Percentiles rank a stretch among this genome's conserved stretches.
phyloP scores from a whole-genome alignment of 1,139 yeast genomes.

The Debaryomyces sp. region DNA sequence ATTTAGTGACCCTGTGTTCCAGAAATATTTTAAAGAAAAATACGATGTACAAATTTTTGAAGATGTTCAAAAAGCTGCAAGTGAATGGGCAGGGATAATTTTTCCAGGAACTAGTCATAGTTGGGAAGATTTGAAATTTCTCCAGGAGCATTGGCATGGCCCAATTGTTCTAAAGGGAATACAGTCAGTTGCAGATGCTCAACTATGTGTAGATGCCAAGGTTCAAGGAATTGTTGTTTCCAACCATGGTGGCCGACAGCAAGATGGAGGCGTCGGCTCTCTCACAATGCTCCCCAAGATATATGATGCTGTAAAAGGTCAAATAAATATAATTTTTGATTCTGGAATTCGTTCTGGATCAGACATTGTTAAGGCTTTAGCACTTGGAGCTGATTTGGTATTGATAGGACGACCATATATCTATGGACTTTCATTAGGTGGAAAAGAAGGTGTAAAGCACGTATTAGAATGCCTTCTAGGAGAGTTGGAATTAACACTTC shows the following conservation, averaged over 20 bases:
- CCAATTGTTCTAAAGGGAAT: constrained; percentile 47
- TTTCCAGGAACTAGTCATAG: constrained; percentile 2
- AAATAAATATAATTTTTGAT: constrained; percentile 1
- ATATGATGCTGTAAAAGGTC: constrained; percentile 1
- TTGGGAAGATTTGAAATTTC: constrained; percentile 6
- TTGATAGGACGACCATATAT: constrained; percentile 5
- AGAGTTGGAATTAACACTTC: constrained; percentile 5
- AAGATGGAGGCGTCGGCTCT: constrained; percentile 6
- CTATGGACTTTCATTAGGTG: constrained; percentile 5
- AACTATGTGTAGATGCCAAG: constrained; percentile 39
- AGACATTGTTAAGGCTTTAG: constrained; percentile 6
- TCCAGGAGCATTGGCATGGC: constrained; percentile 5
- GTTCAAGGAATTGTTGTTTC: constrained; percentile 48
- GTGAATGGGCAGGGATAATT: neutral
- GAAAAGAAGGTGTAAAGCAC: constrained; percentile 2
- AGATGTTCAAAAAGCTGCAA: constrained; percentile 5
- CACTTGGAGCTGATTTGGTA: constrained; percentile 5
- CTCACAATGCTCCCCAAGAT: constrained; percentile 2
- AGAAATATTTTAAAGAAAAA: constrained; percentile 3
- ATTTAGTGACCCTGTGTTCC: constrained; percentile 22
- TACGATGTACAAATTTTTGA: constrained; percentile 1
- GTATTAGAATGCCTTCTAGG: neutral
- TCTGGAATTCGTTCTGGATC: constrained; percentile 6
- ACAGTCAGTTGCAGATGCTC: constrained; percentile 47
- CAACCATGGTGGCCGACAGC: constrained; percentile 53